These are phyloP conservation scores for Acacia melanoxylon DNA, from an alignment of 306 rosid genomes.

Conservation along the genomic window DNA sequence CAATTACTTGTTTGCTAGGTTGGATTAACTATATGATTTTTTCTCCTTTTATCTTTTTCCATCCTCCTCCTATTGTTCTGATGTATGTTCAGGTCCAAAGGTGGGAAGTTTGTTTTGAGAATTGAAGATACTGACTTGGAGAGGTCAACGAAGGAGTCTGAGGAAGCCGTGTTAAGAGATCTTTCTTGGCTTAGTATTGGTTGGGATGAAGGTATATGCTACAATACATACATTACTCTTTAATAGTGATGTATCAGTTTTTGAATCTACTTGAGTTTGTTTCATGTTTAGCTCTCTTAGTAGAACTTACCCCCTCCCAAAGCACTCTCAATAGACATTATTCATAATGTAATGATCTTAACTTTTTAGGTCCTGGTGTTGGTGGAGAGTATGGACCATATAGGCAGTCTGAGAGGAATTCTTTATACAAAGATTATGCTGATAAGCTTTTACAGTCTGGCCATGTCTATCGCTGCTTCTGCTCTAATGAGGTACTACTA, in stretches of 20 bases:
- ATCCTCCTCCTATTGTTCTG: background rate
- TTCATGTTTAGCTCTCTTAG: background rate
- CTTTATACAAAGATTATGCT: constrained; percentile 72
- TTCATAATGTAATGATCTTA: constrained; percentile 22
- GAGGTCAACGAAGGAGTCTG: constrained; percentile 90
- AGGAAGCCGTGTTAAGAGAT: constrained; percentile 80
- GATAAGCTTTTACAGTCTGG: constrained; percentile 78
- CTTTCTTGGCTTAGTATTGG: constrained; percentile 96
- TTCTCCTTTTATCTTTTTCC: background rate
- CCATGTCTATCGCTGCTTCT: constrained; percentile 86
- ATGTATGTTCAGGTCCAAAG: constrained; percentile 58
- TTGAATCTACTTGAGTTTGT: background rate
- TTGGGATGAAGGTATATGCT: constrained; percentile 81
- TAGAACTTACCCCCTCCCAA: background rate
- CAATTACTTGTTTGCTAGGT: constrained; percentile 81
- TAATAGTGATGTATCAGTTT: background rate
- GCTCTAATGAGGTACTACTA: constrained; percentile 71
- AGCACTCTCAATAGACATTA: background rate
- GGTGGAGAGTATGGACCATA: constrained; percentile 98
- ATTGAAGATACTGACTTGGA: constrained; percentile 98
- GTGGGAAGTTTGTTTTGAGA: constrained; percentile 87
- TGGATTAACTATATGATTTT: background rate
- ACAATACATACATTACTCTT: background rate
- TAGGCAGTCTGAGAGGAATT: constrained; percentile 90
- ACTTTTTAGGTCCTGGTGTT: constrained; percentile 74